These are phyloP conservation scores for Leccinum rimulosum DNA, from an alignment of 768 basidiomycete species.

Conservation along the genomic window DNA sequence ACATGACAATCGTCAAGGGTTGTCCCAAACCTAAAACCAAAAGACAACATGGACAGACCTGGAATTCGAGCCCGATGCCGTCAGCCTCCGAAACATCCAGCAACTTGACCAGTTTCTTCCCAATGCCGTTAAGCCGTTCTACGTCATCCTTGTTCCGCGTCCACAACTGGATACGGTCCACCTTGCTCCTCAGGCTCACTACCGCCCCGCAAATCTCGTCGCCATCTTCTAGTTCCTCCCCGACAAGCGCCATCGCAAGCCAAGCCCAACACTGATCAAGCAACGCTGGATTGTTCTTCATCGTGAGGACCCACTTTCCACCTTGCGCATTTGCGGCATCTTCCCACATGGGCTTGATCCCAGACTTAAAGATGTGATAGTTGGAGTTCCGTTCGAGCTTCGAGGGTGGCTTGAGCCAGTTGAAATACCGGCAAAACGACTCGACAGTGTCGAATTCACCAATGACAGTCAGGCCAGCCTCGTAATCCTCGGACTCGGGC, in stretches of 20 bases:
- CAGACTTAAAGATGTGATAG: conserved; percentile 93
- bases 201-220: conserved; percentile 84
- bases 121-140: conserved; percentile 80
- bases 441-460: conserved; percentile 92
- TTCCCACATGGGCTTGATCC: conserved; percentile 98
- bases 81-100: conserved; percentile 84
- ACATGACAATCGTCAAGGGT: background rate
- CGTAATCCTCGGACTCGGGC: conserved; percentile 73
- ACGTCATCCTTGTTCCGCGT: conserved; percentile 83
- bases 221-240: conserved; percentile 55
- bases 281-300: conserved; percentile 77
- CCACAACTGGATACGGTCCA: conserved; percentile 92
- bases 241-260: conserved; percentile 89
- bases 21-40: background rate
- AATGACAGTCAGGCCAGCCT: conserved; percentile 81
- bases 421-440: conserved; percentile 87
- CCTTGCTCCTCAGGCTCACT: conserved; percentile 81
- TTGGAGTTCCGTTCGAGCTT: conserved; percentile 87
- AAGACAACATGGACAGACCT: conserved; percentile 54
- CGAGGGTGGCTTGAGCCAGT: conserved; percentile 91
- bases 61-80: conserved; percentile 85
- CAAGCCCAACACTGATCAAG: conserved; percentile 89
- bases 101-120: conserved; percentile 76
- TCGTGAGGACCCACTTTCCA: conserved; percentile 94
- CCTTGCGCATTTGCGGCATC: conserved; percentile 88